These are phyloP conservation scores for Aspergillus baeticus DNA, from an alignment of 495 filamentous ascomycete species.

Conservation along the genomic window DNA sequence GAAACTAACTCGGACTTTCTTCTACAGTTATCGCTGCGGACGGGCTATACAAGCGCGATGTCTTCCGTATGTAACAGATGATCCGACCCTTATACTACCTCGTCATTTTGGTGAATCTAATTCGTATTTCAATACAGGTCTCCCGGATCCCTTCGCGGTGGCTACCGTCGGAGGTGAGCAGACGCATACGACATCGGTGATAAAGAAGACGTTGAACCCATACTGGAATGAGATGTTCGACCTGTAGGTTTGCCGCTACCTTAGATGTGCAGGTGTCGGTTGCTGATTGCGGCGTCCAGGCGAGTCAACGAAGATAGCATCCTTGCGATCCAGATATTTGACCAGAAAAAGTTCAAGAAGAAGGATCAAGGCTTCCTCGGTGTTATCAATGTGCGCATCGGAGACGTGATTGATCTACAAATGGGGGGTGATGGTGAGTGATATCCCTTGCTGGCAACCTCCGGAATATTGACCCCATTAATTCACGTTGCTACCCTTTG, in stretches of 20 bases:
- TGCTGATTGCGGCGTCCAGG: constrained; percentile 42
- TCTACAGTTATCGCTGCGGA: constrained; percentile 91
- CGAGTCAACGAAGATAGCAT: constrained; percentile 90
- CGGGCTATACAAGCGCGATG: constrained; percentile 97
- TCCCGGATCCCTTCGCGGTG: constrained; percentile 96
- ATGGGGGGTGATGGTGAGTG: constrained; percentile 86
- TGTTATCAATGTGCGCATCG: constrained; percentile 94
- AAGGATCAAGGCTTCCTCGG: constrained; percentile 99
- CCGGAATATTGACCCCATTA: not conserved
- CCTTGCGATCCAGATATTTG: constrained; percentile 95
- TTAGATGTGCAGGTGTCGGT: constrained; percentile 22
- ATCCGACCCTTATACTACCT: not conserved
- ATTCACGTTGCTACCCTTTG: too few species aligned
- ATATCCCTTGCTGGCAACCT: constrained; percentile 7
- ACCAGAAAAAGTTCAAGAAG: constrained; percentile 99
- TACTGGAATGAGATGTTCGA: constrained; percentile 99
- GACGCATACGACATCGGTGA: constrained; percentile 90
- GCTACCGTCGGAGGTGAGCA: constrained; percentile 96
- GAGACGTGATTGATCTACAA: constrained; percentile 85
- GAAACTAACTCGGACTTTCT: constrained; percentile 19
- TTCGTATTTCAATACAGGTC: constrained; percentile 55
- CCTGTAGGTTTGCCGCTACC: constrained; percentile 54
- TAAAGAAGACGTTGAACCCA: constrained; percentile 95
- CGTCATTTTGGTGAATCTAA: constrained; percentile 19
- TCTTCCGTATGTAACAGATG: constrained; percentile 67